Evolutionary conservation across 257 asterid genomes (phyloP), one percentile per base, ranked within the genome.

Genomic region (Cordia subcordata): DNA sequence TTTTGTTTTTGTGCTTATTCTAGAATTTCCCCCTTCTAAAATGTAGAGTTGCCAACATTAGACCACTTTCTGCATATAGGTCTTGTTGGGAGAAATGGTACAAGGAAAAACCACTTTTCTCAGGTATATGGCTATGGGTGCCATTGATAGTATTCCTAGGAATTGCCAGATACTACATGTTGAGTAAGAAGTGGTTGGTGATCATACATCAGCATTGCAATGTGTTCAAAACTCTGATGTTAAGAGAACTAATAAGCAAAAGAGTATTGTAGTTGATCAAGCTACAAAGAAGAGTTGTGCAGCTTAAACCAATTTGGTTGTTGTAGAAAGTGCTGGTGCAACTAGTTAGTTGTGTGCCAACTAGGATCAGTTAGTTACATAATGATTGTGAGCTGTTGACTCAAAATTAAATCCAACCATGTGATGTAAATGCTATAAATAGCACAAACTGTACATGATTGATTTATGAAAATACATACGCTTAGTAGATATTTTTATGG

Each of bases 181-280:
- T 49, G 99, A 92, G 77, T 97, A 92, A 81, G 99, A 92, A 81
- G 99, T 92, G 62, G 89, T 54, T 77, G 99, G 99, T 13, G 97
- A 92, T 74, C 66, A 79, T 73, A 84, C 79, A 68, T 45, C 85
- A 14, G 99, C 86, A 35, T 69, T 92, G 89, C 95, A 92, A 75
- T 92, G 99, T 67, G 94, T 92, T 60, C 88, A 88, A 33, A 86
- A 86, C 69, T 35, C 96, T 68, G 99, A 92, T 67, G 68, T 78
- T 65, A 97, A 92, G 79, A 84, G 99, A 77, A 72, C 70, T 68
- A n/a, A n/a, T n/a, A n/a, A n/a, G n/a, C n/a, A n/a, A n/a, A n/a
- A n/a, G n/a, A n/a, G n/a, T n/a, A n/a, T n/a, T n/a, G n/a, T n/a
- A n/a, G n/a, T n/a, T n/a, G n/a, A n/a, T n/a, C n/a, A n/a, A n/a